These are phyloP conservation scores for Paecilomyces formosus DNA, from an alignment of 2,329 filamentous ascomycete species.

Conservation along the genomic window DNA sequence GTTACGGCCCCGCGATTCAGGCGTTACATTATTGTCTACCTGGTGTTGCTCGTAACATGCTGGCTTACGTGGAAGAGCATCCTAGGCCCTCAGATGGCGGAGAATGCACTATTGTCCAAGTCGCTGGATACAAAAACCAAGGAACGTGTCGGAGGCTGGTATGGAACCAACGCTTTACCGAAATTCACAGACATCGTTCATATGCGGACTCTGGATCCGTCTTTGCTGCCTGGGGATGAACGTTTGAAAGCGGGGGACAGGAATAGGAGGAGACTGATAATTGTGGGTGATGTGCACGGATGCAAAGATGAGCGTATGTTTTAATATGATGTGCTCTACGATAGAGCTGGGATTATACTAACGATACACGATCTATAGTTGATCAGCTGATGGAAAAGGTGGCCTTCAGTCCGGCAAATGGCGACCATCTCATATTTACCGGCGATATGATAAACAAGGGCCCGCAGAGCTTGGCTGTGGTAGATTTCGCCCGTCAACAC, in stretches of 20 bases:
- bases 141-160: constrained; percentile 27
- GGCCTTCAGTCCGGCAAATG: constrained; percentile 48
- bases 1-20: constrained; percentile 34
- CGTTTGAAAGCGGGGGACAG: not conserved
- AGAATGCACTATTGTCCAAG: constrained; percentile 20
- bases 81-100: constrained; percentile 22
- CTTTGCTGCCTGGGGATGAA: constrained; percentile 35
- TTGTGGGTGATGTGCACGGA: constrained; percentile 91
- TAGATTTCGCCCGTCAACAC: constrained; percentile 65
- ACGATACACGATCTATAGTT: constrained; percentile 24
- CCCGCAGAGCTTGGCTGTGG: constrained; percentile 70
- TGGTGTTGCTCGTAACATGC: constrained; percentile 22
- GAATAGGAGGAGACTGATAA: constrained; percentile 55
- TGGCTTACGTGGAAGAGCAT: constrained; percentile 27
- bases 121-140: constrained; percentile 24
- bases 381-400: constrained; percentile 58
- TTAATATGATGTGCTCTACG: constrained; percentile 1
- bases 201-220: constrained; percentile 42
- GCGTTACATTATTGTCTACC: constrained; percentile 29
- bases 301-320: constrained; percentile 59
- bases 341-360: not conserved
- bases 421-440: constrained; percentile 67
- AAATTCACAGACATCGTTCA: constrained; percentile 44
- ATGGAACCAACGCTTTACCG: constrained; percentile 42
- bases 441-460: constrained; percentile 84